Base-by-base conservation (phyloP, 23 red algal species). In the Gracilaria domingensis region DNA sequence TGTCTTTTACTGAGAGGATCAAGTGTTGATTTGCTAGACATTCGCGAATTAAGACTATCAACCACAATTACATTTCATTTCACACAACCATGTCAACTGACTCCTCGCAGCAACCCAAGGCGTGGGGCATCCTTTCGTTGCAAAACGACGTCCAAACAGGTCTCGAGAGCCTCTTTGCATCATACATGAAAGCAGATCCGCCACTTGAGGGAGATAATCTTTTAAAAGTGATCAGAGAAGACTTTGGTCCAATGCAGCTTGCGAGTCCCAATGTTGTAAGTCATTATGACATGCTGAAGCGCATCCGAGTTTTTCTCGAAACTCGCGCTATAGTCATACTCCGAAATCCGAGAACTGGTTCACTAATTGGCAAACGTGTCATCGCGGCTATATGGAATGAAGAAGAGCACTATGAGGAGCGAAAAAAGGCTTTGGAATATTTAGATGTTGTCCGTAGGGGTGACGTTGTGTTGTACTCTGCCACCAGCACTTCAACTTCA, bases 241-340 rank as follows among this genome's bases (percentile, higher is more conserved):
- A 77, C 33, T 8, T 77, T 1, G 72, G 72, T 26, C 34, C 72
- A 29, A 77, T 77, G 72, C 72, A 77, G 37, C 0, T 77, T 42
- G 72, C 34, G 8, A 77, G 17, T 24, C 72, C 29, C 12, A 45
- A 77, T 23, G 0, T 77, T 0, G 72, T 77, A 8, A 77, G 72
- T 17, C 33, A 77, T 17, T 77, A 77, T 18, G 72, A 44, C 34
- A 77, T 77, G 24, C 30, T 47, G 6, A 47, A 77, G 4, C 37
- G 72, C 4, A 77, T 77, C 24, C 0, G 37, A 0, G 29, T 45
- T 12, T 77, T 77, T 17, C 33, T 77, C 0, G 40, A 77, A 42
- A 45, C 72, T 29, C 1, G 47, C 11, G 3, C 21, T 28, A 35
- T 76, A 16, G 16, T 28, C 20, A 76, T 76, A 23, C 35, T 35